Base-by-base conservation (phyloP, 1,139 yeast species). In the Yamadazyma diospyri region DNA sequence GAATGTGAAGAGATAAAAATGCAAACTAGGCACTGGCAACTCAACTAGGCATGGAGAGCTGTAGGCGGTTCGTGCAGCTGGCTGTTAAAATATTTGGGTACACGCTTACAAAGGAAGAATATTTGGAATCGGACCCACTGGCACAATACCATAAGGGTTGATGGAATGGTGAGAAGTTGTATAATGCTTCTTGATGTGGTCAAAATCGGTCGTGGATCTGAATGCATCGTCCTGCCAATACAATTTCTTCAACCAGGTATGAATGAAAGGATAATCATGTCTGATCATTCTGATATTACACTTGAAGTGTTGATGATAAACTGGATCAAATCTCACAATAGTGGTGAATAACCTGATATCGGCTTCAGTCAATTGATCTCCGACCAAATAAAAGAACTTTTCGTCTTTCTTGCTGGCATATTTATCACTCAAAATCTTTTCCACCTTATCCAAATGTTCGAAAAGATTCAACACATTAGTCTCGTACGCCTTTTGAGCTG, bases 291-390 rank as follows among this genome's bases (percentile, higher is more conserved):
- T 78, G 42, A 87, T 60, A 57, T 92, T 92, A 61, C 96, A 86
- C 64, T 92, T 92, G 75, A 92, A 92, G 57, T 88, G 97, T 59
- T 88, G 95, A 35, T 82, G 89, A 53, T 89, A 89, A 19, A 86
- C 94, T 1, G 94, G 84, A 56, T 89, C 97, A 51, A 89, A 89
- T 47, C 97, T 75, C 29, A 85, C 68, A 40, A 89, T 81, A 7
- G 97, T 66, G 9, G 61, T 79, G 62, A 62, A 92, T 38, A 92
- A 72, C 46, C 97, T 72, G 36, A 92, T 68, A 55, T 92, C 98
- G 11, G 95, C 94, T 60, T 89, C 97, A 3, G 97, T 88, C 38
- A 92, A 61, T 29, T 62, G 64, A 40, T 78, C 71, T 2, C 92
- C 94, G 15, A 78, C 54, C 32, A 87, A 58, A 52, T 69, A 85